A percentile compares a stretch with the other conserved stretches of the same genome.
Evolutionary conservation across 176 grass and related monocot species (phyloP).

Genomic region (Carex littledalei): DNA sequence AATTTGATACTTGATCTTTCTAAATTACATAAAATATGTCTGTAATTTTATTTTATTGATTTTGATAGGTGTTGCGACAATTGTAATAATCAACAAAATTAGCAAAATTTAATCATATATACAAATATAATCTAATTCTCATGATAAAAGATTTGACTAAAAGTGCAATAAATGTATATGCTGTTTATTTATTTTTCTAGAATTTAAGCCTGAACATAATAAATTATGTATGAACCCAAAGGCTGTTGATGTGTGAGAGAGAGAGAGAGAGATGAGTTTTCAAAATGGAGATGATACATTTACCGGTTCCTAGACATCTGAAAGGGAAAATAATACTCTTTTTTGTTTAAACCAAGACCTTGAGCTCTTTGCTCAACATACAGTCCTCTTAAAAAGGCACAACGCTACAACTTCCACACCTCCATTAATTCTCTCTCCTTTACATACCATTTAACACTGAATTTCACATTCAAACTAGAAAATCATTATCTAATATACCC

Average conservation of each 20-base stretch:
- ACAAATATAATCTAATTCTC: not conserved
- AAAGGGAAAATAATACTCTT: not conserved
- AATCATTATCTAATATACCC: not conserved
- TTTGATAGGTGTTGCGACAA: not conserved
- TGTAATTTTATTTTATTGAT: not conserved
- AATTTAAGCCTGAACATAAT: too few relatives aligned
- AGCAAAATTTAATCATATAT: too few relatives aligned
- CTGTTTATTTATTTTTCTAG: too few relatives aligned
- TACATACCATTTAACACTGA: not conserved
- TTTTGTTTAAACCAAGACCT: slow-evolving; percentile 16
- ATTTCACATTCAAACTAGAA: not conserved
- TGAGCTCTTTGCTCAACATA: slow-evolving; percentile 6
- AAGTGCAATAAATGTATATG: not conserved
- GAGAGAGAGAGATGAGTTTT: too few relatives aligned
- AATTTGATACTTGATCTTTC: not conserved
- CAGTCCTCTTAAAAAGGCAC: not conserved
- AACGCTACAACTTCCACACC: not conserved
- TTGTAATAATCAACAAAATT: too few relatives aligned
- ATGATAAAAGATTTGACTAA: not conserved
- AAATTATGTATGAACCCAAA: not conserved
- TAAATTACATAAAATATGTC: not conserved
- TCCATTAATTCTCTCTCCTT: not conserved
- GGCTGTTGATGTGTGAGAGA: too few relatives aligned
- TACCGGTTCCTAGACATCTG: not conserved
- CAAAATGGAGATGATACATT: slow-evolving; percentile 3